These are phyloP conservation scores for Crithidia bombi DNA, from an alignment of 208 protist genomes.

Conservation along the genomic window DNA sequence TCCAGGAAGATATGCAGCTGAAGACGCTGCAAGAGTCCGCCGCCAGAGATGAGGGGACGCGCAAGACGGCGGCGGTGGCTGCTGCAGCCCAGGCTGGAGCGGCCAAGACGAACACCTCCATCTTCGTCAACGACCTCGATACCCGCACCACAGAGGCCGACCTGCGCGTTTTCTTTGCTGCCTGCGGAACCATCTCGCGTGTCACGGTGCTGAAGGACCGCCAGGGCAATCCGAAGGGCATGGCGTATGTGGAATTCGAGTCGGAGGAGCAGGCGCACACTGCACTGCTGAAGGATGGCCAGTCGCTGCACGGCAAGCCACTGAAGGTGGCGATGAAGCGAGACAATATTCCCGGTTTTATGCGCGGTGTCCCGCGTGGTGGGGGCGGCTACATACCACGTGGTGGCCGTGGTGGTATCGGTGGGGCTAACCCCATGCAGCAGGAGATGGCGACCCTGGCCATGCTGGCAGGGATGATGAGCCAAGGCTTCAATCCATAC, in stretches of 20 bases:
- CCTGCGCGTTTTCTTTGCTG: conserved; percentile 90
- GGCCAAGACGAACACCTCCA: conserved; percentile 74
- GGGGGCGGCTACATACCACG: conserved; percentile 28
- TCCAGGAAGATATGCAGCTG: conserved; percentile 88
- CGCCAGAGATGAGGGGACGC: conserved; percentile 84
- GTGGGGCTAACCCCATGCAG: conserved; percentile 45
- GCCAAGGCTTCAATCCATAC: conserved; percentile 74
- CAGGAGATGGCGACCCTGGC: conserved; percentile 77
- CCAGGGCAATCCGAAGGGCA: conserved; percentile 92
- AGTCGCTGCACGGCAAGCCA: conserved; percentile 85
- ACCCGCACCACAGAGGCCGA: conserved; percentile 88
- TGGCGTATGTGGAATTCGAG: conserved; percentile 94
- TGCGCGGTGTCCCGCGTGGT: conserved; percentile 55
- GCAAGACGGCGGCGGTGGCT: conserved; percentile 53
- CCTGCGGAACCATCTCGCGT: conserved; percentile 88
- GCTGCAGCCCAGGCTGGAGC: conserved; percentile 15
- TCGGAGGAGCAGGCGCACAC: conserved; percentile 77
- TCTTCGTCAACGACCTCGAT: conserved; percentile 94
- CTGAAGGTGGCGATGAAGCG: conserved; percentile 86
- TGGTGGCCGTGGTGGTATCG: conserved; percentile 31
- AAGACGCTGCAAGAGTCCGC: conserved; percentile 79
- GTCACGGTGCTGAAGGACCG: conserved; percentile 93
- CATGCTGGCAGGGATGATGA: conserved; percentile 90
- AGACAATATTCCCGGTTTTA: conserved; percentile 85
- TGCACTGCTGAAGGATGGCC: conserved; percentile 86